These are phyloP conservation scores for Vitis cinerea DNA, from an alignment of 164 flowering plant genomes.

Conservation along the genomic window DNA sequence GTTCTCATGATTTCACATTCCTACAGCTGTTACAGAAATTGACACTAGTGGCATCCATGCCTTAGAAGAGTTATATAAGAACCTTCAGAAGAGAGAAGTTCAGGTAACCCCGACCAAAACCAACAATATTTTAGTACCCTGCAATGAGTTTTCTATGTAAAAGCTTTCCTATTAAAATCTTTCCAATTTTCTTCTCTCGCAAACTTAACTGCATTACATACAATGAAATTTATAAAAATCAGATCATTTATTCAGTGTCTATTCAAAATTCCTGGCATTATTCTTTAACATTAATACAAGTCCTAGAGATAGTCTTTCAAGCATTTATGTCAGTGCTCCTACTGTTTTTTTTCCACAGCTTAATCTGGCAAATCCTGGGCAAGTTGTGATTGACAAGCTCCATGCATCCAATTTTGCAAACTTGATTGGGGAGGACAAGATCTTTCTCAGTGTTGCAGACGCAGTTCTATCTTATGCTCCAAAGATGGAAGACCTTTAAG, in stretches of 20 bases:
- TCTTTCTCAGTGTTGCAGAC: conserved; percentile 26
- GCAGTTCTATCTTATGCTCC: conserved; percentile 21
- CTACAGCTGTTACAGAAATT: conserved; percentile 83
- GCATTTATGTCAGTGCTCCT: too few species aligned
- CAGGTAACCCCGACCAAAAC: conserved; percentile 35
- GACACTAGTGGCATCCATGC: conserved; percentile 93
- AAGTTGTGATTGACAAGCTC: conserved; percentile 24
- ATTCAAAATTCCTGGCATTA: too few species aligned
- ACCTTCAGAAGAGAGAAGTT: conserved; percentile 61
- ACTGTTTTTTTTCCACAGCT: conserved; percentile 17
- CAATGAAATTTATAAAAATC: too few species aligned
- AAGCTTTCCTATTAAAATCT: too few species aligned
- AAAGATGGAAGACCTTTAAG: conserved; percentile 8
- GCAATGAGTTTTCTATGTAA: too few species aligned
- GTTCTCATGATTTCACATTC: too few species aligned
- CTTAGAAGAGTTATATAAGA: conserved; percentile 59
- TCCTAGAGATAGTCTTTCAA: too few species aligned
- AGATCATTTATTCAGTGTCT: too few species aligned
- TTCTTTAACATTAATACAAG: too few species aligned
- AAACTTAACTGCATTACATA: too few species aligned
- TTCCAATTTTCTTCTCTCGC: too few species aligned
- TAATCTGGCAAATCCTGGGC: conserved; percentile 30
- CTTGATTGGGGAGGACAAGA: conserved; percentile 23
- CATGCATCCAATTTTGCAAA: conserved; percentile 17
- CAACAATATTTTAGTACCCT: too few species aligned